Conservation (phyloP, 2,329 filamentous ascomycete species). For the Colletotrichum viniferum region DNA sequence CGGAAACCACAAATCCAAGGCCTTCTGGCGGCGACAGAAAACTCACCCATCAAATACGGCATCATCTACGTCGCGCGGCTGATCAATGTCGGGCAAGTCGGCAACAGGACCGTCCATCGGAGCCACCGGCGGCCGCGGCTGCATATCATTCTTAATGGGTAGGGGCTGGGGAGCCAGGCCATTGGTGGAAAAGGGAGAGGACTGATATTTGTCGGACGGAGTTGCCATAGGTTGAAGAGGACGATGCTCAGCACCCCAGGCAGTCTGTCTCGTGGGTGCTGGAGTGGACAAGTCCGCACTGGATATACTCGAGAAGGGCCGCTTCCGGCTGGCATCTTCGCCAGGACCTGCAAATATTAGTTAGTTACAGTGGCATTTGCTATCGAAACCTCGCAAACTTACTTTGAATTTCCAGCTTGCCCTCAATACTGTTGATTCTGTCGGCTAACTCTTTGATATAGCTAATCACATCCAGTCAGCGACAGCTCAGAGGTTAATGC, state of each 20-base stretch:
- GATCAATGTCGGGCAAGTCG: constrained; percentile 36
- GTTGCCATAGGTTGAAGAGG: constrained; percentile 45
- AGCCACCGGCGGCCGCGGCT: constrained; percentile 38
- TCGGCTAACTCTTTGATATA: constrained; percentile 94
- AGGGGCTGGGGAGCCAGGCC: constrained; percentile 52
- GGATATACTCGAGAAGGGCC: constrained; percentile 40
- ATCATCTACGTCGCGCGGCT: constrained; percentile 45
- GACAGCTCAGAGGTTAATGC: neutral
- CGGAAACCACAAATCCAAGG: neutral
- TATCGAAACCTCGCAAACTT: neutral
- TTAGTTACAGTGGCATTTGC: neutral
- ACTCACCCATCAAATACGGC: constrained; percentile 50
- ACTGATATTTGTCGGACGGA: constrained; percentile 31
- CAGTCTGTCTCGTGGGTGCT: constrained; percentile 43
- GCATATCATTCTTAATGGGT: constrained; percentile 39
- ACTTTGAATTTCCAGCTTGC: constrained; percentile 66
- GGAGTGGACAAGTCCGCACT: constrained; percentile 37
- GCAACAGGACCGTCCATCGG: constrained; percentile 39
- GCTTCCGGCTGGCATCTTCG: constrained; percentile 31
- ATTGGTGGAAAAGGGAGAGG: constrained; percentile 39
- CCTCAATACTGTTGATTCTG: constrained; percentile 81
- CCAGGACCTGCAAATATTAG: constrained; percentile 13
- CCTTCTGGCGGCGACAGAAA: neutral
- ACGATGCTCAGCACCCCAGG: constrained; percentile 54
- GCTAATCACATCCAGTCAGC: constrained; percentile 42